Base-by-base conservation (phyloP, 2,329 filamentous ascomycete species). In the Microdochium nivale region DNA sequence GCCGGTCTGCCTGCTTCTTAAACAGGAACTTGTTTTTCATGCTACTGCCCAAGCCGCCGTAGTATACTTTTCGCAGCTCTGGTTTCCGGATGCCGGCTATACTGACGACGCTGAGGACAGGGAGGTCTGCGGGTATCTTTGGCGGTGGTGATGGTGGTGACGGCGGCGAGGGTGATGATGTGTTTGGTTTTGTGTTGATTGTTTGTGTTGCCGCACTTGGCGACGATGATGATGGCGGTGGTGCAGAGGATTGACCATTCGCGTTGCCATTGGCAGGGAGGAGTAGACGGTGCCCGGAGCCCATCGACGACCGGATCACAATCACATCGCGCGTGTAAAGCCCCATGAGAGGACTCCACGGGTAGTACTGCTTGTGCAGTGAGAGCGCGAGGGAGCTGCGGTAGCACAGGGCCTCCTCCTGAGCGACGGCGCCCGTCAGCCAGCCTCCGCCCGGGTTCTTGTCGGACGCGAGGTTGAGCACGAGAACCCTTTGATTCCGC, bases 371-470 rank as follows among this genome's bases (percentile, higher is more conserved):
- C 37, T 47, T 49, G 40, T 57, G 55, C n/a, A 75, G 64, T 2
- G 68, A 68, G 21, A 63, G 55, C 51, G 62, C 71, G 19, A 76
- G 70, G 0, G 71, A 69, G 47, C 71, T 76, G 33, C 79, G 73
- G 56, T 77, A 78, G 64, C 78, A 83, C n/a, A 84, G 68, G 14
- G 74, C 72, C 68, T 83, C 80, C 66, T 84, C 80, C 62, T 83
- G 80, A 2, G 79, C 80, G 11, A 75, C 60, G 51, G 76, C 67
- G 37, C 79, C 79, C 25, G 66, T 68, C 9, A 70, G 60, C 69
- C 77, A 83, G 19, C 78, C 78, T 2, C 81, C 80, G 24, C 79
- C 80, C 0, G 74, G 68, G 3, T 58, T 60, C 8, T 62, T 55
- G 21, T 74, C 72, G 23, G 77, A 81, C 25, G 79, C 79, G 63